Conservation (phyloP, 192 early-diverging fungal species). For the Entophlyctis luteolus region DNA sequence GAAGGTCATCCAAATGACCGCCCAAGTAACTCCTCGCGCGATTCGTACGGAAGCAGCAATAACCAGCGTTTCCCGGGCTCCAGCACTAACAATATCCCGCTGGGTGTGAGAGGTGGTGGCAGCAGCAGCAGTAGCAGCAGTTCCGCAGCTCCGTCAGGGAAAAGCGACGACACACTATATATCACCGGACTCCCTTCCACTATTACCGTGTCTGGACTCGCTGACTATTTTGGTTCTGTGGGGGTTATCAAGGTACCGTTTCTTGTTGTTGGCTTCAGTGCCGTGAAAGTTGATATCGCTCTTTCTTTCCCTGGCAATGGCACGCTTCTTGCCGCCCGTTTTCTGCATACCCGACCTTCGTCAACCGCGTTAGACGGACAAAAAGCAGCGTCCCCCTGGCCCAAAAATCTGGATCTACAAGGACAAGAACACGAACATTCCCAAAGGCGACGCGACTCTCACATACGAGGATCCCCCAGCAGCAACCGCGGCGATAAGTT, state of each 20-base stretch:
- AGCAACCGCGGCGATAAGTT: conserved; percentile 67
- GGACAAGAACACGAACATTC: conserved; percentile 56
- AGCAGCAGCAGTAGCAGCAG: neutral
- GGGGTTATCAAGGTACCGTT: conserved; percentile 60
- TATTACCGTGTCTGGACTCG: conserved; percentile 60
- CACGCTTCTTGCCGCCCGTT: neutral
- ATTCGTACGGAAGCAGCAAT: neutral
- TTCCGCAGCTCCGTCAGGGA: conserved; percentile 18
- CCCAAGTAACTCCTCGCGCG: no score
- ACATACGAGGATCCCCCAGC: conserved; percentile 73
- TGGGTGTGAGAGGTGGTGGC: neutral
- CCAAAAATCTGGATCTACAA: conserved; percentile 73
- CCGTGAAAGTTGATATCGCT: conserved; percentile 5
- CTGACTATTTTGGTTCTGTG: conserved; percentile 62
- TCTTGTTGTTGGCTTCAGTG: neutral
- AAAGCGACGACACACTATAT: conserved; percentile 66
- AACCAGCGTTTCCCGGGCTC: neutral
- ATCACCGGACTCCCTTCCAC: conserved; percentile 59
- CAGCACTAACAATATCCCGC: conserved; percentile 10
- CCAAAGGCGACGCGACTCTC: conserved; percentile 76
- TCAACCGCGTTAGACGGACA: conserved; percentile 47
- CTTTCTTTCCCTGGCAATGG: neutral
- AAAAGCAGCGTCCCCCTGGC: conserved; percentile 43
- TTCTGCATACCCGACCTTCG: neutral
- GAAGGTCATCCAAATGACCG: neutral